Evolutionary conservation across 345 rosid species (phyloP), one percentile per base, ranked within the genome.

Genomic region (Hirschfeldia incana): DNA sequence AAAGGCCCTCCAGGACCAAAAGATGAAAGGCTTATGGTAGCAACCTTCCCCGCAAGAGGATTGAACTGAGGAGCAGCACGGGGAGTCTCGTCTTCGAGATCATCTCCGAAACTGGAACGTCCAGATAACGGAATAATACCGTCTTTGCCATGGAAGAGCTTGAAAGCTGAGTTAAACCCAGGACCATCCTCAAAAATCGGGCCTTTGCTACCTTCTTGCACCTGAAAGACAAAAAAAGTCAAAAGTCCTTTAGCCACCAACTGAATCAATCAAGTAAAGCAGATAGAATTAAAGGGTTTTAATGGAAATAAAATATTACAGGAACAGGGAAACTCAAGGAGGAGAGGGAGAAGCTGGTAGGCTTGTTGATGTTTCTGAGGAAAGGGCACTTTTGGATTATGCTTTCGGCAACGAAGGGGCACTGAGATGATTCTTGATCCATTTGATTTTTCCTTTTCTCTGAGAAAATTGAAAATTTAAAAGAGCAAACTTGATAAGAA

Each of bases 101-200:
- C 78, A 70, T 68, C 67, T 46, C 37, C 64, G 57, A 51, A 62
- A 77, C 64, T 60, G 7, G 90, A 86, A 66, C 39, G 65, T 58
- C 74, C 88, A 9, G 91, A 81, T 26, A 94, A 89, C 4, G 98
- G 98, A 17, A 94, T 88, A 67, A 94, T 81, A 65, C 98, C 97
- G 71, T 94, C 89, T 75, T 88, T 88, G 55, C 97, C 97, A 77
- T 94, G 98, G 82, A 94, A 94, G 59, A 92, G 87, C 81, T 85
- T 88, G 73, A 90, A 94, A 4, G 94, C 95, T 75, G 66, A 75
- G 65, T 85, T 88, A 79, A 94, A 92, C 68, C 85, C 84, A 4
- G 93, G 89, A 74, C 92, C 97, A 85, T 94, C 98, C 72, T 92
- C 97, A 83, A 94, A 94, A 66, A 94, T 92, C 6, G 97, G 98